phyloP scores from a whole-genome alignment of 2,329 filamentous ascomycete genomes.

The Coleophoma crateriformis region DNA sequence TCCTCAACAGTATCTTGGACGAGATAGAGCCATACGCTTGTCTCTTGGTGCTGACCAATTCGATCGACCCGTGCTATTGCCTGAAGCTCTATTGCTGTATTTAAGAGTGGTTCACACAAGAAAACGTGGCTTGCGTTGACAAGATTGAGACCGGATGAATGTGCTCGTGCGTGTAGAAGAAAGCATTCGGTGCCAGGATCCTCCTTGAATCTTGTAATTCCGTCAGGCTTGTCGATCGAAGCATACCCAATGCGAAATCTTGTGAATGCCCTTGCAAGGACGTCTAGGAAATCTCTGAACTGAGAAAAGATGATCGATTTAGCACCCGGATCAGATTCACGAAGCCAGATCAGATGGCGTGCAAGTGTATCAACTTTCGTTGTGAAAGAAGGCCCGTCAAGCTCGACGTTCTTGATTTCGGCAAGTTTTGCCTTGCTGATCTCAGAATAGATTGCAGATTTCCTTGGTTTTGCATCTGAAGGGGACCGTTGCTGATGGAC shows the following conservation, averaged over 20 bases:
- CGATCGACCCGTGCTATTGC: conserved; percentile 92
- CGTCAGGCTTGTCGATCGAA: conserved; percentile 62
- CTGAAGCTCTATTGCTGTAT: conserved; percentile 89
- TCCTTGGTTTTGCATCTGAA: conserved; percentile 13
- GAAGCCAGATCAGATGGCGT: conserved; percentile 80
- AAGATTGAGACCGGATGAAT: conserved; percentile 84
- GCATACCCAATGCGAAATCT: conserved; percentile 69
- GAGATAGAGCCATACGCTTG: conserved; percentile 93
- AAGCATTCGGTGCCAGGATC: conserved; percentile 76
- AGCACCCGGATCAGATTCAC: conserved; percentile 75
- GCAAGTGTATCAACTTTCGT: conserved; percentile 85
- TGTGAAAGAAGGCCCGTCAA: conserved; percentile 69
- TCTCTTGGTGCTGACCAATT: conserved; percentile 83
- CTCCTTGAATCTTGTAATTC: conserved; percentile 70
- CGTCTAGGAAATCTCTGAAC: conserved; percentile 73
- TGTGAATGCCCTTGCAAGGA: conserved; percentile 65
- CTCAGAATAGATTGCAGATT: conserved; percentile 66
- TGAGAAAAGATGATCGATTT: conserved; percentile 96
- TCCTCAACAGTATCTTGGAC: conserved; percentile 89
- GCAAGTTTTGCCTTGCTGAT: conserved; percentile 66
- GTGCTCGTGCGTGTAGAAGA: conserved; percentile 80
- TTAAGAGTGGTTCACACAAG: conserved; percentile 87
- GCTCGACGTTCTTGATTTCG: conserved; percentile 77
- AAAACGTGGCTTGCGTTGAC: conserved; percentile 93
- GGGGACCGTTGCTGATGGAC: conserved; percentile 17